Base-by-base conservation (phyloP, 306 rosid genomes). In the Sechiopsis laciniata region DNA sequence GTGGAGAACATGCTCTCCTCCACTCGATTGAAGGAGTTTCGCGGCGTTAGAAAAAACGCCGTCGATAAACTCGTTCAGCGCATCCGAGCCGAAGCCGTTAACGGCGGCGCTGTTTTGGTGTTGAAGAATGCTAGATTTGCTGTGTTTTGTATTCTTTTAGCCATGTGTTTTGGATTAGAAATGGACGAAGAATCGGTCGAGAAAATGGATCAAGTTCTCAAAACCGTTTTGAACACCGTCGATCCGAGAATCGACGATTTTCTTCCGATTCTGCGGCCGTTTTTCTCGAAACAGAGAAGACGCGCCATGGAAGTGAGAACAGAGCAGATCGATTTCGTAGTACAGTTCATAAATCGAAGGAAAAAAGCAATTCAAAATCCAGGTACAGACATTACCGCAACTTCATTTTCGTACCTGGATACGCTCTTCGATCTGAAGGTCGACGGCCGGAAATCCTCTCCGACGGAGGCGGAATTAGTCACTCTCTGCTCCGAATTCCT, bases 1-100 rank as follows among this genome's bases (percentile, higher is more conserved):
- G 99, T 95, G 2, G 97, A 95, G 86, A 95, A 95, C 81, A 95
- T 91, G 99, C 95, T 95, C 14, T 87, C 88, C 50, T 88, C 99
- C 2, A 78, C 26, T 5, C 77, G 96, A 70, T 10, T 95, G 1
- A 87, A 80, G 73, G 99, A 91, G 76, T 95, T 95, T 72, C 87
- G 81, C 32, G 9, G 35, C 9, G 91, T 91, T 6, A 76, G 99
- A 0, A 78, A 83, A 10, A 80, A 80, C 0, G 97, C 99, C 1
- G 91, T 95, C 95, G 84, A 89, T 19, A 89, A 40, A 15, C 81
- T 95, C 40, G 80, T 91, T 54, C 61, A 73, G 11, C 82, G 89
- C 78, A 81, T 95, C 0, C 56, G 63, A 7, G 48, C 51, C 0
- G 97, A 91, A n/a, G 99, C 97, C 63, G 80, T 77, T 4, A 85